Evolutionary conservation across 2,329 filamentous ascomycete genomes (phyloP), one percentile per base, ranked within the genome.

Genomic region (Ilyonectria sp.): DNA sequence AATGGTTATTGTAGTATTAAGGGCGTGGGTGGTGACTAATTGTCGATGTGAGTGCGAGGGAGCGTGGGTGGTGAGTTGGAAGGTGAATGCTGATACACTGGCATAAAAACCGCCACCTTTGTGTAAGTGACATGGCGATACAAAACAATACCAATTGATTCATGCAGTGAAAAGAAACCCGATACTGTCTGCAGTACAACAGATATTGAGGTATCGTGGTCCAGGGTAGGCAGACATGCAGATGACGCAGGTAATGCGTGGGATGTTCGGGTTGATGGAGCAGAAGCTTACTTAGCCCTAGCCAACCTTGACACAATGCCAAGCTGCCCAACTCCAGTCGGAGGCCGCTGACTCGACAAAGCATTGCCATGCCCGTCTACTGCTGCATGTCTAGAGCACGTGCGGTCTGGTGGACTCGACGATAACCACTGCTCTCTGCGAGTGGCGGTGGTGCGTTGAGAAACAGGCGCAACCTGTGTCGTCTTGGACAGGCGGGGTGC

Each of bases 11-110:
- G 29, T 31, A 47, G 23, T 23, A 11, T 52, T 13, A 52, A 52
- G 46, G 33, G 57, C 46, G 46, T 52, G 23, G 40, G 40, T 31
- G 35, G 26, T 35, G 29, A 46, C 23, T 58, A 23, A 35, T 58
- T n/a, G 19, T 15, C 21, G 40, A 15, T 21, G n/a, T 9, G 31
- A 31, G 29, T 33, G 29, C 19, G 49, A 31, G 47, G 26, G 7
- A 11, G n/a, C n/a, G 17, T 6, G 13, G 9, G 26, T 21, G 17
- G 29, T n/a, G 49, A 29, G 26, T 4, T 17, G 9, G 11, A 33
- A n/a, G 6, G 17, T 43, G 15, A 19, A 8, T 8, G n/a, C 9
- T 43, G 8, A 19, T 33, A 6, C 11, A 11, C 15, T 43, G n/a
- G 7, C 15, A 8, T n/a, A 7, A n/a, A 15, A 17, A 43, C 15